Percentiles rank a stretch among this genome's conserved stretches.
Evolutionary conservation across 495 filamentous ascomycete species (phyloP).

Genomic region (Entonaema liquescens): DNA sequence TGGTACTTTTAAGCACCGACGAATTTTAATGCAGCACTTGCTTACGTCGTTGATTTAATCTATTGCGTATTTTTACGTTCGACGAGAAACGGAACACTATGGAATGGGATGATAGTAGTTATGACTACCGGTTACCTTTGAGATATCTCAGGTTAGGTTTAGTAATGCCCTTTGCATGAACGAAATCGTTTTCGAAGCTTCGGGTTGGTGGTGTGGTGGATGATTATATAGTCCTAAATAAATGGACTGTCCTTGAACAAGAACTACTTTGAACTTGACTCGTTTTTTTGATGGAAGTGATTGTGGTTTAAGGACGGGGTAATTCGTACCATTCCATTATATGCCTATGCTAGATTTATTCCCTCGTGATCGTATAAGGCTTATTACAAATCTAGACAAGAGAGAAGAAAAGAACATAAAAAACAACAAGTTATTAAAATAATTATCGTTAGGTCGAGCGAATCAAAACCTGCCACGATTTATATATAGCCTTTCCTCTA

Average conservation of each 20-base stretch:
- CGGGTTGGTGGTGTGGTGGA: neutral
- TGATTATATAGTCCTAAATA: conserved; percentile 5
- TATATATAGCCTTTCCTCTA: no score
- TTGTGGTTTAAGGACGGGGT: neutral
- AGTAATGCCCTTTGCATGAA: neutral
- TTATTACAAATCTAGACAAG: no score
- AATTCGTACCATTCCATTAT: neutral
- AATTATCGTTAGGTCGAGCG: neutral
- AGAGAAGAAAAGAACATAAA: neutral
- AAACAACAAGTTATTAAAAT: neutral
- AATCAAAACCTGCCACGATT: neutral
- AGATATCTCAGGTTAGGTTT: neutral
- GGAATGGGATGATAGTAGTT: neutral
- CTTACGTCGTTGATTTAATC: conserved; percentile 4
- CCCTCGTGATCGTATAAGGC: neutral
- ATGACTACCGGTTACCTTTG: neutral
- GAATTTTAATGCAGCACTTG: neutral
- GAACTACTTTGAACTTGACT: neutral
- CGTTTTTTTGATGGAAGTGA: neutral
- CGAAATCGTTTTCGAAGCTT: neutral
- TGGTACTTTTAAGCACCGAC: neutral
- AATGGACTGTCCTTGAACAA: neutral
- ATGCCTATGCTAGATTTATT: neutral
- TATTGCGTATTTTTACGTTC: neutral
- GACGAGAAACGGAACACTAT: neutral